These are phyloP conservation scores for Cocos nucifera DNA, from an alignment of 176 grass and related monocot species.

Conservation along the genomic window DNA sequence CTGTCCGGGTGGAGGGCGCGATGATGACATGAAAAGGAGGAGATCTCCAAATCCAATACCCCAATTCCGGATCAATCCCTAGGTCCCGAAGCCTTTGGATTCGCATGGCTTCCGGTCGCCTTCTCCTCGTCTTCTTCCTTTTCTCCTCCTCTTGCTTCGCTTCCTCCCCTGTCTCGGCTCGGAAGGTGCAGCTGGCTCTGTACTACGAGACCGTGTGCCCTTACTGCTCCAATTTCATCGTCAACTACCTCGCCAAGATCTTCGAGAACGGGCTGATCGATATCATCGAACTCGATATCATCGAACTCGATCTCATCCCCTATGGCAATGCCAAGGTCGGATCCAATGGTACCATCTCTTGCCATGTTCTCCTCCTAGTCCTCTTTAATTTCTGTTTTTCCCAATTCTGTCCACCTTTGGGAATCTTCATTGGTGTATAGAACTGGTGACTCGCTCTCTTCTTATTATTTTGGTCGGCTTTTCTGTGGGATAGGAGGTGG, in stretches of 20 bases:
- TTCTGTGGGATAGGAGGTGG: too few relatives aligned
- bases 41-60: too few relatives aligned
- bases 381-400: background rate
- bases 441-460: background rate
- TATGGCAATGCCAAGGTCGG: slow-evolving; percentile 57
- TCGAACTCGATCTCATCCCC: slow-evolving; percentile 63
- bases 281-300: slow-evolving; percentile 49
- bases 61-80: too few relatives aligned
- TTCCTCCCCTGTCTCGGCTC: background rate
- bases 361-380: slow-evolving; percentile 34
- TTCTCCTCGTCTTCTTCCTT: background rate
- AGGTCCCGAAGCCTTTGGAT: background rate
- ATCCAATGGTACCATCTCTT: slow-evolving; percentile 53
- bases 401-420: background rate
- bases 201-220: slow-evolving; percentile 87
- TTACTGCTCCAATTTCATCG: slow-evolving; percentile 64
- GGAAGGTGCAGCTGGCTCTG: slow-evolving; percentile 54
- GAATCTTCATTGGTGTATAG: background rate
- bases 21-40: too few relatives aligned
- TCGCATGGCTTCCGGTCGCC: background rate
- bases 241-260: slow-evolving; percentile 53
- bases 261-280: slow-evolving; percentile 52
- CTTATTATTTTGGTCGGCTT: too few relatives aligned
- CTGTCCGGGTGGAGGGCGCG: too few relatives aligned
- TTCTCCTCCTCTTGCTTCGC: background rate